phyloP scores from a whole-genome alignment of 805 yeast species.

The Yamadazyma kitorensis region DNA sequence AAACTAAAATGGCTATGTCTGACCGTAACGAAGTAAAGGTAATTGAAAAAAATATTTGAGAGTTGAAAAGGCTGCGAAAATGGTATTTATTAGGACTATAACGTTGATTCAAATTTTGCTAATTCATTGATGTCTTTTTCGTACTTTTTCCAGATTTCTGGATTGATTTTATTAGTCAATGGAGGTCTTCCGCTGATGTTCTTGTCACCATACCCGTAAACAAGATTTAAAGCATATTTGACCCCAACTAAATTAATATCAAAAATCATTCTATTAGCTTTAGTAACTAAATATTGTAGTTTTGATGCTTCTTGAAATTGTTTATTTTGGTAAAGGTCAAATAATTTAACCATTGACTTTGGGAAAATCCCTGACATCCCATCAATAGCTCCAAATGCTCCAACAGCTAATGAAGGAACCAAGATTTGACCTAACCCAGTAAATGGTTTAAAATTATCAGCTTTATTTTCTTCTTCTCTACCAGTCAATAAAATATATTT shows the following conservation, averaged over 20 bases:
- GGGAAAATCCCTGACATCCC: slow-evolving; percentile 24
- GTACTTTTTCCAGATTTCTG: slow-evolving; percentile 4
- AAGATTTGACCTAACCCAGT: slow-evolving; percentile 26
- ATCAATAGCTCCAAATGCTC: slow-evolving; percentile 23
- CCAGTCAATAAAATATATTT: slow-evolving; percentile 17
- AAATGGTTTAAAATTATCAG: slow-evolving; percentile 20
- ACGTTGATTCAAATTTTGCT: slow-evolving; percentile 8
- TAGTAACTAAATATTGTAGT: slow-evolving; percentile 19
- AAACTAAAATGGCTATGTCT: no score
- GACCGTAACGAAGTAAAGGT: no score
- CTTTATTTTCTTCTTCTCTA: slow-evolving; percentile 7
- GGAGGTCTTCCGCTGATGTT: slow-evolving; percentile 12
- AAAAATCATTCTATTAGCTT: slow-evolving; percentile 23
- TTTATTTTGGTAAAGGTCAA: slow-evolving; percentile 12
- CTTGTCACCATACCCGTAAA: slow-evolving; percentile 20
- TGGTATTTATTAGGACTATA: no score
- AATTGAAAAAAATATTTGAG: no score
- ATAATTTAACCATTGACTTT: slow-evolving; percentile 18
- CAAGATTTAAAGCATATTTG: slow-evolving; percentile 19
- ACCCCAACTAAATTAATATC: slow-evolving; percentile 30
- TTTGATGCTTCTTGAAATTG: slow-evolving; percentile 15
- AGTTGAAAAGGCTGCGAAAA: no score
- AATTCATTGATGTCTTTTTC: slow-evolving; percentile 9
- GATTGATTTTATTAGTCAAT: slow-evolving; percentile 8
- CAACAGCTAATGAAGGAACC: slow-evolving; percentile 21